phyloP scores from a whole-genome alignment of 495 filamentous ascomycete genomes.

The Neurospora sp. region DNA sequence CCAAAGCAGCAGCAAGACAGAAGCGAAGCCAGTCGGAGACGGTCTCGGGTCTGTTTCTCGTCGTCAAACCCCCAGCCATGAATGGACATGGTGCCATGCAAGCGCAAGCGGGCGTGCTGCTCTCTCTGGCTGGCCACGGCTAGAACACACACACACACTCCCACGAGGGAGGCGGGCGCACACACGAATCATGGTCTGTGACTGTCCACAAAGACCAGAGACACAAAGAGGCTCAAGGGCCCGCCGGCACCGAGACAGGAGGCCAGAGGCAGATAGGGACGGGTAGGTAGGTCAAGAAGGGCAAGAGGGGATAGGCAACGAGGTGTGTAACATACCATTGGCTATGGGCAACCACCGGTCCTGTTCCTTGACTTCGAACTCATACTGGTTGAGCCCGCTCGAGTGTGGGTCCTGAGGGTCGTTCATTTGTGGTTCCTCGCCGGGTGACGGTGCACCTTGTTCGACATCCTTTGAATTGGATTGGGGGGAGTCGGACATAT shows the following conservation, averaged over 20 bases:
- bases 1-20: slow-evolving; percentile 27
- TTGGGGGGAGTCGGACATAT: slow-evolving; percentile 94
- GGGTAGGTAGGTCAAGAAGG: slow-evolving; percentile 1
- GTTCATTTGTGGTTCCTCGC: slow-evolving; percentile 62
- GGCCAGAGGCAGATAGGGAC: slow-evolving; percentile 17
- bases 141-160: slow-evolving; percentile 9
- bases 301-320: slow-evolving; percentile 21
- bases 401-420: slow-evolving; percentile 50
- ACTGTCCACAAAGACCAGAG: not conserved
- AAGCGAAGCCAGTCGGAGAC: slow-evolving; percentile 34
- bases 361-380: slow-evolving; percentile 99
- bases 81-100: slow-evolving; percentile 18
- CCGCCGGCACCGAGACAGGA: slow-evolving; percentile 21
- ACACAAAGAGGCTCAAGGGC: not conserved
- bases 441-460: slow-evolving; percentile 84
- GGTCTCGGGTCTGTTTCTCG: slow-evolving; percentile 9
- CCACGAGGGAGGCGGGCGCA: slow-evolving; percentile 16
- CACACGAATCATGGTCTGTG: slow-evolving; percentile 28
- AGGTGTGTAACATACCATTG: slow-evolving; percentile 74
- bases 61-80: not conserved
- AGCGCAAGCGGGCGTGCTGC: slow-evolving; percentile 13
- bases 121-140: slow-evolving; percentile 11
- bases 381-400: slow-evolving; percentile 51
- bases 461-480: slow-evolving; percentile 92
- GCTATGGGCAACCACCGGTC: slow-evolving; percentile 99